Evolutionary conservation across 352 stramenopile species (phyloP).

Genomic region (Blastocystis sp.): DNA sequence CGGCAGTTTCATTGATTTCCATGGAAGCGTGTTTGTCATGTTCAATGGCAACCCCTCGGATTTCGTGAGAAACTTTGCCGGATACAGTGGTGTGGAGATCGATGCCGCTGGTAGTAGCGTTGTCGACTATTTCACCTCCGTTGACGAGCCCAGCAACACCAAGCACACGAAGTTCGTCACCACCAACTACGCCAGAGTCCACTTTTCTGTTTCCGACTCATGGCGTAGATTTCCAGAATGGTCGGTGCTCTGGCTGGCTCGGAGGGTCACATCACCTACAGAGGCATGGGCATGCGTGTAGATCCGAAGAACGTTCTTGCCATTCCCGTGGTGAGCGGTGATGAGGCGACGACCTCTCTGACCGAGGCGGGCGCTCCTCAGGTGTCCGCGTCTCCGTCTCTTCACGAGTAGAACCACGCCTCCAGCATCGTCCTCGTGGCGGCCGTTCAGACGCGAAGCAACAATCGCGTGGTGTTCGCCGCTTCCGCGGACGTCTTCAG

Average conservation of each 20-base stretch:
- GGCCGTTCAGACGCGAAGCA: slow-evolving; percentile 84
- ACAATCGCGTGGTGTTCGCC: slow-evolving; percentile 82
- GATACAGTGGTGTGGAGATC: slow-evolving; percentile 82
- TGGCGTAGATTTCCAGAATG: slow-evolving; percentile 71
- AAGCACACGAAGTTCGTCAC: slow-evolving; percentile 79
- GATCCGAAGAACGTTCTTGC: slow-evolving; percentile 77
- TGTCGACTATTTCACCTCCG: slow-evolving; percentile 81
- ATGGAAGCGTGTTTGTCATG: slow-evolving; percentile 79
- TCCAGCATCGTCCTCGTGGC: slow-evolving; percentile 77
- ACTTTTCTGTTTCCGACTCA: slow-evolving; percentile 75
- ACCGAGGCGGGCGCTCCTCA: neutral
- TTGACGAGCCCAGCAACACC: slow-evolving; percentile 75
- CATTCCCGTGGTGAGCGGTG: slow-evolving; percentile 79
- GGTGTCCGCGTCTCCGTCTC: neutral
- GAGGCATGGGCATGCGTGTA: slow-evolving; percentile 79
- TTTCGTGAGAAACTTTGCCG: slow-evolving; percentile 80
- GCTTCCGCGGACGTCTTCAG: slow-evolving; percentile 84
- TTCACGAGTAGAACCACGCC: slow-evolving; percentile 52
- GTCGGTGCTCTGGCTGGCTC: slow-evolving; percentile 24
- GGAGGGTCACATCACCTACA: slow-evolving; percentile 75
- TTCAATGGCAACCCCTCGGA: slow-evolving; percentile 78
- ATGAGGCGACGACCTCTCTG: slow-evolving; percentile 73
- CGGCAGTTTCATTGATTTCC: slow-evolving; percentile 78
- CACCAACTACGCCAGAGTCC: slow-evolving; percentile 77
- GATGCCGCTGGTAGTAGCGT: slow-evolving; percentile 82